Evolutionary conservation across 2,329 filamentous ascomycete species (phyloP).

Genomic region (Nemania sp.): DNA sequence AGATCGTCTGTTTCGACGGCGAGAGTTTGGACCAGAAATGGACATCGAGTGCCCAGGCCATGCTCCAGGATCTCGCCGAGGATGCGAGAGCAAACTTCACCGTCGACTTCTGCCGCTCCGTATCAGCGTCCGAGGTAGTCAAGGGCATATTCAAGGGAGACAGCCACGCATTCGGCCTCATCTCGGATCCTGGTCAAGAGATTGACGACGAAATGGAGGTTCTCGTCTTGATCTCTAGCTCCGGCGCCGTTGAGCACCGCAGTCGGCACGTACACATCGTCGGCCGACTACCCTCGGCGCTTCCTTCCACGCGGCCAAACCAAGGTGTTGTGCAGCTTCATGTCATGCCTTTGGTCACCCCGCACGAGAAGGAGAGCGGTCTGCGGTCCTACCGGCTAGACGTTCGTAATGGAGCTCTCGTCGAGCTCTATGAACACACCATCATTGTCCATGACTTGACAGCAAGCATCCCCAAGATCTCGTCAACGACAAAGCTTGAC

Average conservation of each 20-base stretch:
- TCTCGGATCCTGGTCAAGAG: conserved; percentile 52
- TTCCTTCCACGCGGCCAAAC: conserved; percentile 15
- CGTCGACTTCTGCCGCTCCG: conserved; percentile 56
- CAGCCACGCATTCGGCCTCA: conserved; percentile 55
- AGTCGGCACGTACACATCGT: conserved; percentile 39
- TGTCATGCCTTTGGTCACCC: conserved; percentile 31
- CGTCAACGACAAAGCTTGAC: conserved; percentile 57
- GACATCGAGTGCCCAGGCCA: conserved; percentile 49
- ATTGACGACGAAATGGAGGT: conserved; percentile 56
- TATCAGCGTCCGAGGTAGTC: conserved; percentile 52
- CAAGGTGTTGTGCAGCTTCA: conserved; percentile 38
- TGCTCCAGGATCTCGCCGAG: conserved; percentile 48
- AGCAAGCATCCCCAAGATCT: conserved; percentile 63
- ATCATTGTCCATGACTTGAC: conserved; percentile 68
- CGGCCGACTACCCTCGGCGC: conserved; percentile 31
- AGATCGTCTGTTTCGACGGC: conserved; percentile 63
- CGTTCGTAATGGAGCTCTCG: conserved; percentile 64
- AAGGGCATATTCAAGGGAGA: conserved; percentile 61
- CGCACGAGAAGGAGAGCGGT: conserved; percentile 4
- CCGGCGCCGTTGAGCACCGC: conserved; percentile 35
- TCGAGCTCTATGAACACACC: conserved; percentile 58
- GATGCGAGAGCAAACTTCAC: conserved; percentile 44
- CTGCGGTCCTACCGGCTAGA: conserved; percentile 59
- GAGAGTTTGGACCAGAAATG: conserved; percentile 56
- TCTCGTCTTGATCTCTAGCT: conserved; percentile 55